These are phyloP conservation scores for Allomyces macrogynus DNA, from an alignment of 192 early-diverging fungal species.

Conservation along the genomic window DNA sequence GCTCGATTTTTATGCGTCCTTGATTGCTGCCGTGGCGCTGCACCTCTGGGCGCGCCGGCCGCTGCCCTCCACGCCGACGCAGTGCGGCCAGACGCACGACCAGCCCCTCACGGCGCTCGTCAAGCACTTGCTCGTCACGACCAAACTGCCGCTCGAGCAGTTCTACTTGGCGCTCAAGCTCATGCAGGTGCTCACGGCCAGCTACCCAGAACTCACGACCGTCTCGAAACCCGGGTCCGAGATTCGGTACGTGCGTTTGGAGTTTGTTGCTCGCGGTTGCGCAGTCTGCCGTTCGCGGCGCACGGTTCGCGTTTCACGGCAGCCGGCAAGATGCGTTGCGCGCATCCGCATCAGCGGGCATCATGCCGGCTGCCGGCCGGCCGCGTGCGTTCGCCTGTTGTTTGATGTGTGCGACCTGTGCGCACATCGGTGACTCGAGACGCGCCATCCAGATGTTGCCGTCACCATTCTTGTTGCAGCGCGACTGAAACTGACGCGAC, in stretches of 20 bases:
- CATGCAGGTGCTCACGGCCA: not conserved
- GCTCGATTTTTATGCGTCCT: not conserved
- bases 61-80: not conserved
- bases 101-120: not conserved
- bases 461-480: too few relatives aligned
- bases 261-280: too few relatives aligned
- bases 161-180: not conserved
- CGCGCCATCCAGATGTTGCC: too few relatives aligned
- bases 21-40: not conserved
- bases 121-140: not conserved
- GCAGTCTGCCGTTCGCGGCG: too few relatives aligned
- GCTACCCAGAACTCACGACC: not conserved
- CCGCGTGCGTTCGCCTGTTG: too few relatives aligned
- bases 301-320: too few relatives aligned
- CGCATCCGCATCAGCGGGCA: too few relatives aligned
- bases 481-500: too few relatives aligned
- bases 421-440: too few relatives aligned
- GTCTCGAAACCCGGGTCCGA: slow-evolving; percentile 1
- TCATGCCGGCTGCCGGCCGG: too few relatives aligned
- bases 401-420: too few relatives aligned
- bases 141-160: not conserved
- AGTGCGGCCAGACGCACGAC: not conserved
- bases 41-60: not conserved
- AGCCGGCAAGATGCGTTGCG: too few relatives aligned
- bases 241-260: not conserved